These are phyloP conservation scores for Micromonas pusilla DNA, from an alignment of 139 green algal species.

Conservation along the genomic window DNA sequence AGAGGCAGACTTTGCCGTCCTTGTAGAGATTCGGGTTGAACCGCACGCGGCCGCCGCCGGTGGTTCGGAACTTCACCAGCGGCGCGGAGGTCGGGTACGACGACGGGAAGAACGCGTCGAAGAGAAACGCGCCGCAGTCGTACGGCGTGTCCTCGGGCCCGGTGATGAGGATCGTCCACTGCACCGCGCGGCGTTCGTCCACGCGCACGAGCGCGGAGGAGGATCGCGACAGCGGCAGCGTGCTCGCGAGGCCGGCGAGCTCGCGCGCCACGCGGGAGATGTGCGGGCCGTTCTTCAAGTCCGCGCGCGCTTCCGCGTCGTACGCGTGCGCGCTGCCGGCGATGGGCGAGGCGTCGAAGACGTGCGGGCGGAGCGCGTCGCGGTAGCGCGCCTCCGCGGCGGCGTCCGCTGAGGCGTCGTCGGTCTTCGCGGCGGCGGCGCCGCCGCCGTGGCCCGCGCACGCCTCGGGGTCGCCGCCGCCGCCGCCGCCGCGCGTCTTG, in stretches of 20 bases:
- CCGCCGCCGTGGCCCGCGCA: too few species aligned
- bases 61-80: constrained; percentile 57
- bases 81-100: constrained; percentile 69
- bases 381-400: not conserved
- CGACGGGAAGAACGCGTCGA: constrained; percentile 70
- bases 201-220: constrained; percentile 16
- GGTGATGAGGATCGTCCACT: not conserved
- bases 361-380: not conserved
- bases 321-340: not conserved
- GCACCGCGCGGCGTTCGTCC: not conserved
- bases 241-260: not conserved
- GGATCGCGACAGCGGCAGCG: not conserved
- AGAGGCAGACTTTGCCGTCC: constrained; percentile 82
- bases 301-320: not conserved
- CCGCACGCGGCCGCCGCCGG: constrained; percentile 51
- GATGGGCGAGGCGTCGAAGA: not conserved
- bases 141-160: constrained; percentile 7
- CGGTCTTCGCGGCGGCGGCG: too few species aligned
- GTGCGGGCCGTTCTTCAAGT: not conserved
- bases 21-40: constrained; percentile 86
- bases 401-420: not conserved
- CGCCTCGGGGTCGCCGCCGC: not conserved
- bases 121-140: constrained; percentile 51
- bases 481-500: not conserved
- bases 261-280: not conserved